Conservation (phyloP, 768 basidiomycete species). For the Auriculariales sp. region DNA sequence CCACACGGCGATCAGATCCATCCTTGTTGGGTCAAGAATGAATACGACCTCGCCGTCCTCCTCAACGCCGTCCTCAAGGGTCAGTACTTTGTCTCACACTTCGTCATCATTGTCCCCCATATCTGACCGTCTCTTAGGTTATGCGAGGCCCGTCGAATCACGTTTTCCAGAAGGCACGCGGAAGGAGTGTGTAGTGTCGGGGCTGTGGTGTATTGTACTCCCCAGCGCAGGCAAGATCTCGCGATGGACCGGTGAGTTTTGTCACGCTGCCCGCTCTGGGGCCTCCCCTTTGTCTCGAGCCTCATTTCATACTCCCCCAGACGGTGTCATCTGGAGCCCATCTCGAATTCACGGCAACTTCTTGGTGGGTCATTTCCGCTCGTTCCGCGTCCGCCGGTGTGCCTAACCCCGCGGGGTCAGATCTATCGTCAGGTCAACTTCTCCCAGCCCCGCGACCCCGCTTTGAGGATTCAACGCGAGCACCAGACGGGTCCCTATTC, state of each 20-base stretch:
- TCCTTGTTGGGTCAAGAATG: background rate
- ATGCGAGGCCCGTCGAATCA: too few species aligned
- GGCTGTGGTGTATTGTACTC: background rate
- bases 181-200: background rate
- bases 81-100: background rate
- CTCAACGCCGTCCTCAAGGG: background rate
- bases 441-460: background rate
- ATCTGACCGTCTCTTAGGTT: too few species aligned
- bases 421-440: background rate
- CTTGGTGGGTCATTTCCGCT: background rate
- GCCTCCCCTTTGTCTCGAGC: background rate
- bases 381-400: background rate
- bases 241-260: background rate
- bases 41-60: background rate
- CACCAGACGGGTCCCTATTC: too few species aligned
- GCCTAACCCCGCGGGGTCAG: background rate
- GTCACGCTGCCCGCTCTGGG: background rate
- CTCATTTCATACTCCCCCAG: background rate
- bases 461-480: too few species aligned
- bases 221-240: background rate
- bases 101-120: background rate
- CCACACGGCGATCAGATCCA: background rate
- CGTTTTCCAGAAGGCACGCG: background rate
- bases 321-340: background rate
- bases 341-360: background rate